Percentiles rank a stretch among this genome's conserved stretches.
These are phyloP conservation scores for Durio zibethinus DNA, from an alignment of 345 rosid genomes.

Conservation along the genomic window DNA sequence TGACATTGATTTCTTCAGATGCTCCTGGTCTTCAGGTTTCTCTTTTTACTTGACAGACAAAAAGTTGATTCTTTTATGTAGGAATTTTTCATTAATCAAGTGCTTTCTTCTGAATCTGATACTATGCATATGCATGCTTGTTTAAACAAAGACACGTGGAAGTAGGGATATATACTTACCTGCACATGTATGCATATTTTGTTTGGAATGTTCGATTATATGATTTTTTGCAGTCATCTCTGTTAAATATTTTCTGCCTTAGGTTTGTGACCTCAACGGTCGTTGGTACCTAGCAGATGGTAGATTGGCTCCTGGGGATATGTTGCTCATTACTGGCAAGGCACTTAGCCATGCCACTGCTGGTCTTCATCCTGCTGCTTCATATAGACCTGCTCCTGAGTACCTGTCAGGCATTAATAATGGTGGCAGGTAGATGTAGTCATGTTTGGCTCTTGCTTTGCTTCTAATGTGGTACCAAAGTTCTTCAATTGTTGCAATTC, in stretches of 20 bases:
- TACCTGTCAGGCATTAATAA: constrained; percentile 37
- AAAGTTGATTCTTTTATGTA: constrained; percentile 8
- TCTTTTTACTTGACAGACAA: constrained; percentile 9
- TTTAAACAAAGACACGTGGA: not conserved
- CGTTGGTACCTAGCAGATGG: constrained; percentile 94
- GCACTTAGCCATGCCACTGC: constrained; percentile 94
- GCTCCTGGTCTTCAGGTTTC: constrained; percentile 75
- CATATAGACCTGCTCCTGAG: constrained; percentile 63
- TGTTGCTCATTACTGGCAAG: constrained; percentile 86
- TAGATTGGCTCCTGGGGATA: constrained; percentile 67
- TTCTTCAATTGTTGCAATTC: not conserved
- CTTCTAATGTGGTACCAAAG: constrained; percentile 9
- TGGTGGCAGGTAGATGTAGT: constrained; percentile 66
- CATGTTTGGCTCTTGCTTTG: constrained; percentile 9
- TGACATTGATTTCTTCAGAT: constrained; percentile 81
- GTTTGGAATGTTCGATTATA: constrained; percentile 9
- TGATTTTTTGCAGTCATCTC: constrained; percentile 7
- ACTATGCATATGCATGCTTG: not conserved
- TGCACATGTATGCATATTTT: not conserved
- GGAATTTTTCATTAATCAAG: not conserved
- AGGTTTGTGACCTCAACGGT: constrained; percentile 98
- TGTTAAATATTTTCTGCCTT: constrained; percentile 22
- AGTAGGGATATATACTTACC: not conserved
- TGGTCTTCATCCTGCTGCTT: constrained; percentile 89
- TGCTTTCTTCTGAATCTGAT: constrained; percentile 6